These are phyloP conservation scores for Dendrobium nobile DNA, from an alignment of 106 monocot species.

Conservation along the genomic window DNA sequence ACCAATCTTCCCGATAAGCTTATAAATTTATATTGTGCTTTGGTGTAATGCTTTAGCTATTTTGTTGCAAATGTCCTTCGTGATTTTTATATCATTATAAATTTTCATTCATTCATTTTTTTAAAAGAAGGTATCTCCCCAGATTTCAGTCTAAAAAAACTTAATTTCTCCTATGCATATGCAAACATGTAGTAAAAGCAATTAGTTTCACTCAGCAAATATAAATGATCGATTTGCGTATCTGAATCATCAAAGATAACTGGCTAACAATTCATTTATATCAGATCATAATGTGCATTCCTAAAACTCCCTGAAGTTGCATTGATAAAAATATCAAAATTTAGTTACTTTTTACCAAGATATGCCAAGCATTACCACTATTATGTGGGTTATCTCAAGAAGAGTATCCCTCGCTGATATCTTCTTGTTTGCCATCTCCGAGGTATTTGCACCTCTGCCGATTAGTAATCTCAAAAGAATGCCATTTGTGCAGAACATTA, in stretches of 20 bases:
- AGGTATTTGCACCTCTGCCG: slow-evolving; percentile 43
- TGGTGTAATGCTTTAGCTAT: background rate
- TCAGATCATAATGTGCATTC: background rate
- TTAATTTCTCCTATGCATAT: background rate
- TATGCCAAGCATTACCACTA: slow-evolving; percentile 57
- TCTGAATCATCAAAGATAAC: background rate
- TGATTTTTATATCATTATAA: background rate
- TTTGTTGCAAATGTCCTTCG: background rate
- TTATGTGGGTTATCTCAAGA: slow-evolving; percentile 68
- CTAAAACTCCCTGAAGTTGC: background rate
- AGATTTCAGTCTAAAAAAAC: background rate
- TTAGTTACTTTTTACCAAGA: background rate
- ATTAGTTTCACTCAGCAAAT: background rate
- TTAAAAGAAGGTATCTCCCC: background rate
- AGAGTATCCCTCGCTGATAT: slow-evolving; percentile 31
- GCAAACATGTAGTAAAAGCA: background rate
- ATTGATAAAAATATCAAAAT: background rate
- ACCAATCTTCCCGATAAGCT: background rate
- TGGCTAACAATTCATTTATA: background rate
- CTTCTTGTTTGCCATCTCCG: slow-evolving; percentile 22
- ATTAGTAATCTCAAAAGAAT: slow-evolving; percentile 76
- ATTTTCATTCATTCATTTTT: background rate
- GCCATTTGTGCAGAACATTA: slow-evolving; percentile 98
- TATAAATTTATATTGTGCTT: background rate
- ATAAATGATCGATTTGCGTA: background rate